Conservation (phyloP, 345 rosid genomes). For the Bretschneidera sinensis region DNA sequence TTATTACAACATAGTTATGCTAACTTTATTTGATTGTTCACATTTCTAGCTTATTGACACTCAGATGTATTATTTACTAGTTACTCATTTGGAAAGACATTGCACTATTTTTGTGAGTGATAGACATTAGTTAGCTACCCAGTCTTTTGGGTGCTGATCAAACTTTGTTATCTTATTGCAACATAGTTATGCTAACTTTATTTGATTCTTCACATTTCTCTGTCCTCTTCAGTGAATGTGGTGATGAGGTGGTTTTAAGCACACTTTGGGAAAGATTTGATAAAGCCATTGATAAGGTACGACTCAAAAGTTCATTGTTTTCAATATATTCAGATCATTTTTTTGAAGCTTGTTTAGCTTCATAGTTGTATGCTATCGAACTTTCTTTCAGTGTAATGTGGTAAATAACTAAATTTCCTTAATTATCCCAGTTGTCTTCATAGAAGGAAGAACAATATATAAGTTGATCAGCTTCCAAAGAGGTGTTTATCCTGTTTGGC, state of each 20-base stretch:
- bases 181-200: not conserved
- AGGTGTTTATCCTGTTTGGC: no score
- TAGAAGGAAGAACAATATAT: no score
- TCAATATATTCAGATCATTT: not conserved
- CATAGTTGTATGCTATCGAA: no score
- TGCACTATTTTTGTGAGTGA: not conserved
- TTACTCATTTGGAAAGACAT: not conserved
- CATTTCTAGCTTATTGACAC: not conserved
- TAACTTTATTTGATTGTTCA: no score
- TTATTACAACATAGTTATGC: not conserved
- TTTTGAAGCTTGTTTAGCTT: not conserved
- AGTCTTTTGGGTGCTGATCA: not conserved
- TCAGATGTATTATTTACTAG: not conserved
- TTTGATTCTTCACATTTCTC: not conserved
- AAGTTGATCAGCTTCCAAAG: not conserved
- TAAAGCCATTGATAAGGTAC: slow-evolving; percentile 50
- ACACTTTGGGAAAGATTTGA: slow-evolving; percentile 55
- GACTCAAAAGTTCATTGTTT: not conserved
- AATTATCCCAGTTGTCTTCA: not conserved
- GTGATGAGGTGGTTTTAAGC: slow-evolving; percentile 23
- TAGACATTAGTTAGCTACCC: not conserved
- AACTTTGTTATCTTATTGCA: not conserved
- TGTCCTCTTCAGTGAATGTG: not conserved
- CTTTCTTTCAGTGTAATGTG: not conserved
- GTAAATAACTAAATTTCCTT: not conserved